Base-by-base conservation (phyloP, 306 rosid species). In the Vicia villosa region DNA sequence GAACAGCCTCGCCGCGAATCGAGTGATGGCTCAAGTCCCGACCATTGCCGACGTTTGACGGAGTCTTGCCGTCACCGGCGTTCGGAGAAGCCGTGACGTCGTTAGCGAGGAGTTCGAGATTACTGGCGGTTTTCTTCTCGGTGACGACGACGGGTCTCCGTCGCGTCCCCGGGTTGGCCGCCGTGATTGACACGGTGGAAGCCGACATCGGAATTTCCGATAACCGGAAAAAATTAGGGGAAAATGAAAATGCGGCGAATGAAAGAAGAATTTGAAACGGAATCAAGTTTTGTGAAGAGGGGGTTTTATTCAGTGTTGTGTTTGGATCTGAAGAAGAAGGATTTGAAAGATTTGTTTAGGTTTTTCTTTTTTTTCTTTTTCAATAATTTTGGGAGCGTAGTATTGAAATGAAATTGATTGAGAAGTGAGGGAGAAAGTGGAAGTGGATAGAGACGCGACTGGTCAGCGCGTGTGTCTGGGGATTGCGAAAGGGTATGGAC, bases 111-210 rank as follows among this genome's bases (percentile, higher is more conserved):
- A 95, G 65, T 63, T 91, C 97, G 22, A 91, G 55, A 77, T 61
- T 84, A n/a, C 80, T 28, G 62, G 72, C 65, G 1, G 87, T 49
- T 74, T 79, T 87, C 73, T 75, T 88, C 24, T 90, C 96, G 72
- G 79, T 24, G 17, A 65, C 70, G 58, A 85, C 72, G 2, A 87
- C 91, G 0, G 96, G 77, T n/a, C 96, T 83, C 71, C 97, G 90
- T 51, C 99, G 95, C 30, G 89, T 42, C 63, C 85, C 79, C 74
- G 97, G 96, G 75, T 82, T 89, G 60, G 96, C 87, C 75, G 96
- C 95, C 83, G 97, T 86, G 47, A 91, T 87, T 7, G 99, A 91
- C 11, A 89, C 90, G 45, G 96, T 89, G 77, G 99, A 91, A 75
- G 99, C 96, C 74, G 99, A 91, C 99, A 95, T 95, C 79, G 66